Conservation (phyloP, 73 alveolate genomes). For the Paramecium sonneborni region DNA sequence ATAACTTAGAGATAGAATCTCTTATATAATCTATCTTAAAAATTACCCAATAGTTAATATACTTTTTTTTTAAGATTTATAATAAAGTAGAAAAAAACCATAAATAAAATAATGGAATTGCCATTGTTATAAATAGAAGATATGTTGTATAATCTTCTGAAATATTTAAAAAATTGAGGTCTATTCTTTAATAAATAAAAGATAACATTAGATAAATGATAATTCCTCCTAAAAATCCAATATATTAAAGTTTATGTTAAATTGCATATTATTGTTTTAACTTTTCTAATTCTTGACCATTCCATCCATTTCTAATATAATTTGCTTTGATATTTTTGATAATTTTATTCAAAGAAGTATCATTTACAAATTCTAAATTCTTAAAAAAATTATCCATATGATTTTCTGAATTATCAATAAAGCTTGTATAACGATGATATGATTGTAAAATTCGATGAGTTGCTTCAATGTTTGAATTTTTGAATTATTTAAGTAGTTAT, state of each 20-base stretch:
- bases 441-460: background rate
- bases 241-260: background rate
- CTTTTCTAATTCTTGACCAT: background rate
- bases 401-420: constrained; percentile 17
- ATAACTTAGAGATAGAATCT: background rate
- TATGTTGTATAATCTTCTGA: background rate
- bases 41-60: background rate
- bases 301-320: background rate
- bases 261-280: background rate
- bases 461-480: background rate
- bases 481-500: background rate
- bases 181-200: constrained; percentile 5
- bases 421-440: background rate
- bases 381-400: background rate
- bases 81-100: background rate
- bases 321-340: background rate
- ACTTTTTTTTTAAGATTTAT: background rate
- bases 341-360: background rate
- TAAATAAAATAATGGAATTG: background rate
- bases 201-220: background rate
- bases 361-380: background rate
- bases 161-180: background rate
- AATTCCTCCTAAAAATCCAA: constrained; percentile 1
- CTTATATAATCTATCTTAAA: background rate
- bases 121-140: background rate